Evolutionary conservation across 106 monocot species (phyloP), one percentile per base, ranked within the genome.

Genomic region (Acanthochlamys bracteata): DNA sequence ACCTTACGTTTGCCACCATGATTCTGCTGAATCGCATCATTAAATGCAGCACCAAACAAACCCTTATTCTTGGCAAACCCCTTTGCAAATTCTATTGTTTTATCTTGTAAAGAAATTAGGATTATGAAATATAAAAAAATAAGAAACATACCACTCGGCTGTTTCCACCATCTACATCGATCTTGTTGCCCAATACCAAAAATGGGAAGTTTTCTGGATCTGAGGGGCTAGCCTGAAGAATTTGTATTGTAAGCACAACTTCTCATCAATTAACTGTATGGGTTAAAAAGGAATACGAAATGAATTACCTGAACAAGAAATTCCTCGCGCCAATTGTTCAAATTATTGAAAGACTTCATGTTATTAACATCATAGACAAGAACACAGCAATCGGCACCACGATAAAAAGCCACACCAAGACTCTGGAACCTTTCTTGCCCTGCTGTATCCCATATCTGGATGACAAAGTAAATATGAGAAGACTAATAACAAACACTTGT

Each of bases 351-450:
- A 25, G 78, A 81, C 47, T 89, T 84, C 70, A 70, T 57, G 24
- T 81, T 81, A 76, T 84, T 89, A 63, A 89, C 89, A 79, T 89
- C 89, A 68, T 89, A 89, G 13, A 89, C 89, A 68, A 84, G 81
- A 47, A 84, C 83, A 79, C 89, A 89, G 52, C 84, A 89, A 76
- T 89, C 84, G 25, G 89, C 89, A 42, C 84, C 84, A 52, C 84
- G 81, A 60, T 89, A 84, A 59, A 89, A 89, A 68, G 89, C 89
- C 43, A 88, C 88, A 17, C 88, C 88, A 62, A 89, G 84, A 68
- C 89, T 89, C 68, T 89, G 89, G 60, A 89, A 89, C 61, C 83
- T 89, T 65, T 89, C 89, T 70, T 89, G 81, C 47, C 84, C 84
- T 39, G 84, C 84, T 64, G 89, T 89, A 61, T 89, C 89, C 89